Evolutionary conservation across 2,329 filamentous ascomycete species (phyloP), one percentile per base, ranked within the genome.

Genomic region (Trichophaea hybrida): DNA sequence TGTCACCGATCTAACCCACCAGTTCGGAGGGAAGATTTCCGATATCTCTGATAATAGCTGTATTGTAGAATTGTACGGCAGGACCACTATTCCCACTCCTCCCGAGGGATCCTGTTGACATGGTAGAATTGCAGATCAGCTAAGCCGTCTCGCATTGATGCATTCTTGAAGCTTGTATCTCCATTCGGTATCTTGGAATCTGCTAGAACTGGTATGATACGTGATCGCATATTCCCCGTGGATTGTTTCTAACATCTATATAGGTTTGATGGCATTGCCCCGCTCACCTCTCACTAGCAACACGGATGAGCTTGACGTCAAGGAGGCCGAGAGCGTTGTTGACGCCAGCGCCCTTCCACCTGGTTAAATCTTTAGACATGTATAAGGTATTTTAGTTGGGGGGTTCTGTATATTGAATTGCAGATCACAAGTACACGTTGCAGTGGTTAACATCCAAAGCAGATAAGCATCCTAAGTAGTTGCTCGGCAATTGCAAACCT

Each of bases 31-130:
- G 65, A 98, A 98, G 76, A 87, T 98, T 32, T 74, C 98, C 69
- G 93, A 98, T 73, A 97, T 98, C 69, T 95, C 89, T 77, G 96
- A 88, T 57, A 96, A 88, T 75, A 97, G 94, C 76, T 97, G 93
- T 75, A 97, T 97, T 73, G 90, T 98, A 61, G 93, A 98, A 75
- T 74, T 98, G 87, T 91, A 80, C 80, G 86, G 8, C 17, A 13
- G 10, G 46, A 12, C 56, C 2, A 37, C 55, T 13, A 57, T 43
- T 32, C 3, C 4, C 5, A 50, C 10, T 12, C 15, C n/a, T 55
- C 4, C 24, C 24, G 24, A 24, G 24, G 24, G 24, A 24, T 24
- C 24, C 24, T 24, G 24, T 24, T 24, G 24, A 24, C 24, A 24
- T 24, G 24, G 24, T 24, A 3, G 24, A 1, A 24, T 15, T 60